Evolutionary conservation across 176 grass and related monocot species (phyloP).

Genomic region (Oryza glaberrima): DNA sequence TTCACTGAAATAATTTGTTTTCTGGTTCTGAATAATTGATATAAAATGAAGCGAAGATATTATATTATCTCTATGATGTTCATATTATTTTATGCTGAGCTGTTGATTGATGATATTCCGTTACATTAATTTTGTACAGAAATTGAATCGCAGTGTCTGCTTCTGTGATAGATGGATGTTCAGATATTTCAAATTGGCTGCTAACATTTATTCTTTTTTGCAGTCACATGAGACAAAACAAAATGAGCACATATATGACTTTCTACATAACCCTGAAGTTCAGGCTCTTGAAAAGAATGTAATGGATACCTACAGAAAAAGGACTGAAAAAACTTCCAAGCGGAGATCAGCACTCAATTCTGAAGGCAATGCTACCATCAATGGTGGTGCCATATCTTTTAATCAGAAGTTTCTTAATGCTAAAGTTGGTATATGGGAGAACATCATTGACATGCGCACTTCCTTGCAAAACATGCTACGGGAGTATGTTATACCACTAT

Average conservation of each 20-base stretch:
- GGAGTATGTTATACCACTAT: constrained; percentile 59
- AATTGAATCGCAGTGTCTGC: background rate
- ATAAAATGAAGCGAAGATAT: background rate
- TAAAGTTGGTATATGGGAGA: constrained; percentile 64
- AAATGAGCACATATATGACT: constrained; percentile 54
- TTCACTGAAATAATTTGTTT: background rate
- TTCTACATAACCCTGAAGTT: constrained; percentile 44
- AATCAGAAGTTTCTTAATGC: constrained; percentile 43
- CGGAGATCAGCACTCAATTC: constrained; percentile 22
- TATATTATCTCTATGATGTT: constrained; percentile 17
- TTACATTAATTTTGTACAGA: background rate
- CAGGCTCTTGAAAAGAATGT: constrained; percentile 30
- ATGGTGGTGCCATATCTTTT: constrained; percentile 16
- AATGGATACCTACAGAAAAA: constrained; percentile 2
- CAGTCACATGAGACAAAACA: constrained; percentile 51
- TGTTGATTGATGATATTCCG: background rate
- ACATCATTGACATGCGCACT: constrained; percentile 80
- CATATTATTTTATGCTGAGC: constrained; percentile 15
- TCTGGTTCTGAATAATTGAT: background rate
- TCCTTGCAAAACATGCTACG: constrained; percentile 68
- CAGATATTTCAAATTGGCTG: constrained; percentile 28
- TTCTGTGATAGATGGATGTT: constrained; percentile 7
- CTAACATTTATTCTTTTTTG: constrained; percentile 40
- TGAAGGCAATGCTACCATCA: constrained; percentile 23
- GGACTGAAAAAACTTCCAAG: constrained; percentile 32